These are phyloP conservation scores for Lactuca sativa DNA, from an alignment of 129 eudicot genomes.

Conservation along the genomic window DNA sequence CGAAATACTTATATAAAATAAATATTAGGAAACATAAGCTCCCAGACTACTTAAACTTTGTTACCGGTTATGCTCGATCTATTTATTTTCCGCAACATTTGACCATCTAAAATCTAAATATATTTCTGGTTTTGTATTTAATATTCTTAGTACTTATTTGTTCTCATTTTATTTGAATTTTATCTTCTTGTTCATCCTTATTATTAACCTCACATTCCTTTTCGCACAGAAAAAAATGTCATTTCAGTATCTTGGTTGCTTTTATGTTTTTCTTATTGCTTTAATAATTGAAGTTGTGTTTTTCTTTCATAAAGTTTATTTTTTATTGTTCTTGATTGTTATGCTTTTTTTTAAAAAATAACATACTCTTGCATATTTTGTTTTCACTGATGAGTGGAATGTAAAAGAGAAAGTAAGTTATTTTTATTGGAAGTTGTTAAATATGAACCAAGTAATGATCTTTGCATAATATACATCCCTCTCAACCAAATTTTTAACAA, in stretches of 20 bases:
- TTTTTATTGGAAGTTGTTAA: too few species aligned
- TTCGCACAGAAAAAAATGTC: not conserved
- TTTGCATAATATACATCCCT: not conserved
- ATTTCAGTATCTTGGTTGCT: not conserved
- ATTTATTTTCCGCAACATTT: not conserved
- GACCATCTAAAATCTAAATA: not conserved
- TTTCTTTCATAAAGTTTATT: not conserved
- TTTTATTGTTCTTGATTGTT: too few species aligned
- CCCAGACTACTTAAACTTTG: not conserved
- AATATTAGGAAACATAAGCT: not conserved
- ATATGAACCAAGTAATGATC: not conserved
- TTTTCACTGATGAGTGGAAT: not conserved
- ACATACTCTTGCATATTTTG: too few species aligned
- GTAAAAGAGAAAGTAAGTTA: not conserved
- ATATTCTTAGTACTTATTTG: not conserved
- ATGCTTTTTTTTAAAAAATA: too few species aligned
- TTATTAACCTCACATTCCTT: not conserved
- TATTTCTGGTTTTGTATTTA: not conserved
- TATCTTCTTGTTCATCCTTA: too few species aligned
- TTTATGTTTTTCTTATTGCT: not conserved
- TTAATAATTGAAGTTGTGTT: not conserved
- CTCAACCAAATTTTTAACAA: too few species aligned
- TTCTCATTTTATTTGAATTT: too few species aligned
- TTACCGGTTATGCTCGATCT: not conserved
- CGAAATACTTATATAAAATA: too few species aligned